Conservation (phyloP, 2,329 filamentous ascomycete genomes). For the Tolypocladium nubicola region DNA sequence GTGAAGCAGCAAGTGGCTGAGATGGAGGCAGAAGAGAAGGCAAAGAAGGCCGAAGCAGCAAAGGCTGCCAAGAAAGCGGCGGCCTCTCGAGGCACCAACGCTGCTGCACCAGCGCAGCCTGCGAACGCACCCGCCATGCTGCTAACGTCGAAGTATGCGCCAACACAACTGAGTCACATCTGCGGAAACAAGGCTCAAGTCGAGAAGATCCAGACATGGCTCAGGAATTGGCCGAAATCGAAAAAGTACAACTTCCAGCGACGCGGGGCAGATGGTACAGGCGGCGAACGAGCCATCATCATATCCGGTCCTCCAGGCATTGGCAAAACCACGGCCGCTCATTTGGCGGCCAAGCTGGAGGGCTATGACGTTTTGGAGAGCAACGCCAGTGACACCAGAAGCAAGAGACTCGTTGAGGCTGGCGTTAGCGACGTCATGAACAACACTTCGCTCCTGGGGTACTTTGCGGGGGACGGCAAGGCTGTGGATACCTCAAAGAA, state of each 20-base stretch:
- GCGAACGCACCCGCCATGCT: conserved; percentile 52
- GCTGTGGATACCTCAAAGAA: conserved; percentile 73
- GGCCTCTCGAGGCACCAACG: conserved; percentile 13
- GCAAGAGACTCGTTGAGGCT: conserved; percentile 88
- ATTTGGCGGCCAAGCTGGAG: conserved; percentile 84
- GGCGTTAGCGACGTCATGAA: conserved; percentile 85
- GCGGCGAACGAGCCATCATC: conserved; percentile 79
- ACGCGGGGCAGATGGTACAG: conserved; percentile 74
- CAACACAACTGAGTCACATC: conserved; percentile 73
- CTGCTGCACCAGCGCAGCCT: conserved; percentile 23
- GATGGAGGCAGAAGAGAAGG: conserved; percentile 73
- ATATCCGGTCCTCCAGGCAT: conserved; percentile 93
- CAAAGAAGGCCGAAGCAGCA: conserved; percentile 40
- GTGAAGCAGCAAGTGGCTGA: conserved; percentile 70
- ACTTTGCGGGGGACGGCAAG: conserved; percentile 77
- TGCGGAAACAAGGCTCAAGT: conserved; percentile 90
- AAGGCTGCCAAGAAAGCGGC: conserved; percentile 36
- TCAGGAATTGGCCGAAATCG: conserved; percentile 69
- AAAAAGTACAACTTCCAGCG: conserved; percentile 75
- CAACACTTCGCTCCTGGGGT: conserved; percentile 86
- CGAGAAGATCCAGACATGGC: conserved; percentile 82
- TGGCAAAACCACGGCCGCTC: conserved; percentile 93
- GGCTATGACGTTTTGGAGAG: conserved; percentile 90
- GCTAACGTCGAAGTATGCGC: conserved; percentile 94
- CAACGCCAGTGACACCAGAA: conserved; percentile 91